Conservation (phyloP, 495 filamentous ascomycete species). For the Lophium mytilinum region DNA sequence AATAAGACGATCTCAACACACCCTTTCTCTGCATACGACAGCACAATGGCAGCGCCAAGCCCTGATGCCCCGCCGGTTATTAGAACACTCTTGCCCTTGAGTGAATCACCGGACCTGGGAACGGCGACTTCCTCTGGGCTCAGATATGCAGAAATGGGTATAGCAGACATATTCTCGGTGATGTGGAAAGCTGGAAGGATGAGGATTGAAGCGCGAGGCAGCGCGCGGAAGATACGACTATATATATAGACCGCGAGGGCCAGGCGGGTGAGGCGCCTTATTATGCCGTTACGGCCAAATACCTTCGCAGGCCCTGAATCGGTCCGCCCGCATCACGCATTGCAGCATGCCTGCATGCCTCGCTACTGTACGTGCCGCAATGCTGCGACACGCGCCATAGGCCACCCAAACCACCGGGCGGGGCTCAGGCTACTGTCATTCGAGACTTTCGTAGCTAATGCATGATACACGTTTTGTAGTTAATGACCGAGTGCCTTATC, state of each 20-base stretch:
- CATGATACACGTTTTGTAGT: too few relatives aligned
- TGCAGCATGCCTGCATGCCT: too few relatives aligned
- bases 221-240: background rate
- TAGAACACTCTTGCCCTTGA: constrained; percentile 15
- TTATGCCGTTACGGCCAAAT: background rate
- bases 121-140: background rate
- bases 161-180: background rate
- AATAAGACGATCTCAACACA: background rate
- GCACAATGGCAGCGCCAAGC: constrained; percentile 8
- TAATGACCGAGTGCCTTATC: too few relatives aligned
- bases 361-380: too few relatives aligned
- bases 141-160: background rate
- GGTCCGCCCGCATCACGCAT: too few relatives aligned
- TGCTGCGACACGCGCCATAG: too few relatives aligned
- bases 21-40: constrained; percentile 17
- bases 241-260: background rate
- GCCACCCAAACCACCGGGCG: too few relatives aligned
- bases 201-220: background rate
- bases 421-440: too few relatives aligned
- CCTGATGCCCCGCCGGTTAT: constrained; percentile 21
- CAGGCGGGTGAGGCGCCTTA: background rate
- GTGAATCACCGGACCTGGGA: background rate
- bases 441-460: too few relatives aligned
- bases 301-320: too few relatives aligned
- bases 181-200: background rate